Base-by-base conservation (phyloP, 2,329 filamentous ascomycete species). In the Sporothrix globosa region DNA sequence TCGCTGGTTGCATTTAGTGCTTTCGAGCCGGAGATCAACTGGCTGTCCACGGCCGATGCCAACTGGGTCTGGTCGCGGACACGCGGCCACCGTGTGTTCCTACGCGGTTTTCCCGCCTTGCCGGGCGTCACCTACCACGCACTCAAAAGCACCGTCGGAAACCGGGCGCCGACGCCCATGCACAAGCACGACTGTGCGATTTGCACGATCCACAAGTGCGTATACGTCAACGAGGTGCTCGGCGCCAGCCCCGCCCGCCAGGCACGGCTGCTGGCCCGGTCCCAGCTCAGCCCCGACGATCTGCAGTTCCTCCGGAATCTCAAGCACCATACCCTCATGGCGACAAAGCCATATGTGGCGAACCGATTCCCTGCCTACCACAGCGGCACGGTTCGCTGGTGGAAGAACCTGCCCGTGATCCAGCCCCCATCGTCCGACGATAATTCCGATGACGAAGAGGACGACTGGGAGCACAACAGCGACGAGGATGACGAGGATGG, bases 181-280 rank as follows among this genome's bases (percentile, higher is more conserved):
- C 30, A 66, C 21, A 56, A 50, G 41, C 74, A 74, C 71, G 72
- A 74, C 21, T 74, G 74, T n/a, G 74, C 73, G 6, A 74, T 74
- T 11, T 74, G 74, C 50, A 73, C 72, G 0, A 74, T 74, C 34
- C 74, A 74, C 71, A 74, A 74, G 65, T 74, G 74, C 44, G 69
- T 70, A 2, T 73, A 72, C 46, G 69, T 74, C 17, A 69, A 70
- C 11, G 70, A 72, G 3, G 48, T 71, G 7, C 19, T 74, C 52
- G 53, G 46, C 11, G 70, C 69, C 48, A 19, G 17, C 9, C 21
- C 53, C 17, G 14, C 68, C 17, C 39, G 41, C 9, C 27, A 58
- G 11, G 14, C 48, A 1, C 39, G 44, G 14, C 69, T 70, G 3
- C 58, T 21, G 60, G 41, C 5, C 0, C 19, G 60, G 3, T 17